These are phyloP conservation scores for Entomortierella beljakovae DNA, from an alignment of 192 early-diverging fungal species.

Conservation along the genomic window DNA sequence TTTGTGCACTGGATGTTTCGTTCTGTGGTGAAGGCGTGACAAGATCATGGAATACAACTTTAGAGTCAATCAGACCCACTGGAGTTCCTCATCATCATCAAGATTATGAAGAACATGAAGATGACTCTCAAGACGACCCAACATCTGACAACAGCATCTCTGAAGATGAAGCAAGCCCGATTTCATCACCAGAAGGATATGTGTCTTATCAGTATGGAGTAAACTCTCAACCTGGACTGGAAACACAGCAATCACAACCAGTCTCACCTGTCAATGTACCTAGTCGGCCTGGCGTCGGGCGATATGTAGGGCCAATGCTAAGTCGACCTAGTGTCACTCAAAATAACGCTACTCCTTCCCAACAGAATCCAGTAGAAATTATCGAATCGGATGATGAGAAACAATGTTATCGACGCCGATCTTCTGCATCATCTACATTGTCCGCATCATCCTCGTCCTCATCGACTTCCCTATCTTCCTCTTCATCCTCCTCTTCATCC, in stretches of 20 bases:
- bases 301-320: constrained; percentile 25
- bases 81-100: no score
- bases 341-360: not conserved
- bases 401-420: constrained; percentile 20
- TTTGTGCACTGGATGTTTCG: constrained; percentile 41
- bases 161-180: constrained; percentile 1
- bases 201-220: no score
- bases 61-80: constrained; percentile 7
- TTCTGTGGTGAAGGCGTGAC: constrained; percentile 50
- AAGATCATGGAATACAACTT: constrained; percentile 20
- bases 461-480: not conserved
- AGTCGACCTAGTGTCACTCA: not conserved
- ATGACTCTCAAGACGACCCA: not conserved
- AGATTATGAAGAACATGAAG: not conserved
- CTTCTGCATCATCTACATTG: constrained; percentile 16
- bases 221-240: not conserved
- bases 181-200: not conserved
- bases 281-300: constrained; percentile 14
- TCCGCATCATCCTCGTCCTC: constrained; percentile 11
- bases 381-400: not conserved
- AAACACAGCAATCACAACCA: no score
- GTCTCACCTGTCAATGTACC: not conserved
- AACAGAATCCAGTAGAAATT: not conserved
- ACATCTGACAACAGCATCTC: not conserved
- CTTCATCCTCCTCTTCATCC: constrained; percentile 15